Conservation (phyloP, 176 grass and related monocot species). For the Thalia dealbata region DNA sequence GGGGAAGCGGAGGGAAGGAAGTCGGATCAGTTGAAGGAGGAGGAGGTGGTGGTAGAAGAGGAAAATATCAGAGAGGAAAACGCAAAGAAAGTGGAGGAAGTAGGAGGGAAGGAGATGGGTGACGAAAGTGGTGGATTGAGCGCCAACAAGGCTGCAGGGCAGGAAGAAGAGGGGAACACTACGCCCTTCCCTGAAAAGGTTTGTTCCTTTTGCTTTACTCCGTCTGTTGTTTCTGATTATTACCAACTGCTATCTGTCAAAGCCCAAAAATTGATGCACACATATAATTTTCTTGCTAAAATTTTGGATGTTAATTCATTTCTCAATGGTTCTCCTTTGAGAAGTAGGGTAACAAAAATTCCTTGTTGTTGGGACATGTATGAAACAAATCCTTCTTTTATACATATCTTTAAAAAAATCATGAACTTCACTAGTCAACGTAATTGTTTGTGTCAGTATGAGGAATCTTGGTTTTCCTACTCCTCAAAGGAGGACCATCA, state of each 20-base stretch:
- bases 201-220: neutral
- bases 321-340: neutral
- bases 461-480: no score
- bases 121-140: conserved; percentile 15
- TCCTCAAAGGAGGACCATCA: no score
- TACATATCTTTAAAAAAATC: no score
- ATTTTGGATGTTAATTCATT: neutral
- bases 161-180: conserved; percentile 20
- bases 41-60: conserved; percentile 8
- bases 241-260: neutral
- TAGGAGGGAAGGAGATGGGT: conserved; percentile 29
- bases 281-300: neutral
- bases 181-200: conserved; percentile 17
- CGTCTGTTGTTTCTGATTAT: no score
- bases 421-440: no score
- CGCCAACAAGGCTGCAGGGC: conserved; percentile 4
- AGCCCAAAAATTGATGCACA: neutral
- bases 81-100: conserved; percentile 7
- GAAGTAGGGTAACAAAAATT: neutral
- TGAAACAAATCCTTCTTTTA: no score
- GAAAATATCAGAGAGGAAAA: neutral
- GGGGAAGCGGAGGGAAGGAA: conserved; percentile 27
- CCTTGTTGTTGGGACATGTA: neutral
- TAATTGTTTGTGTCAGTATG: no score
- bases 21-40: conserved; percentile 28